Evolutionary conservation across 2,329 filamentous ascomycete genomes (phyloP).

Genomic region (Penicillium sp.): DNA sequence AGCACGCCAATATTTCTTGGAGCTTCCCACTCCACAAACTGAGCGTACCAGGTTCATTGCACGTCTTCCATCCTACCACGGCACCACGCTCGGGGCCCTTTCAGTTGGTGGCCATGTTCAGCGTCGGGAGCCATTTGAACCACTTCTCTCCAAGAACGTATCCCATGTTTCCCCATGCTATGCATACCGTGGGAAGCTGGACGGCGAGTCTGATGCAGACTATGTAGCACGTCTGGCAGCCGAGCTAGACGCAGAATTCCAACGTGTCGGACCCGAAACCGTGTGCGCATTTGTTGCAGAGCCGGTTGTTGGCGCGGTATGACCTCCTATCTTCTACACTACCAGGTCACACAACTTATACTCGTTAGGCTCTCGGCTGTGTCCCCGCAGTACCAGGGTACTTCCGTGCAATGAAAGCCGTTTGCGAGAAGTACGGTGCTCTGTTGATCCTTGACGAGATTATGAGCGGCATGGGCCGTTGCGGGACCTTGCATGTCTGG

Average conservation of each 20-base stretch:
- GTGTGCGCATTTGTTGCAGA: slow-evolving; percentile 74
- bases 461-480: slow-evolving; percentile 65
- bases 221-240: slow-evolving; percentile 62
- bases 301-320: slow-evolving; percentile 68
- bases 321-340: slow-evolving; percentile 24
- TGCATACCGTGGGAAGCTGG: slow-evolving; percentile 58
- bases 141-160: slow-evolving; percentile 57
- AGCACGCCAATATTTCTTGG: slow-evolving; percentile 64
- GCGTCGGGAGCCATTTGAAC: slow-evolving; percentile 62
- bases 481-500: slow-evolving; percentile 60
- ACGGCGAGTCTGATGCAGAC: slow-evolving; percentile 55
- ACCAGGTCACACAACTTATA: not conserved
- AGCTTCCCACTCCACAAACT: slow-evolving; percentile 54
- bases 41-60: slow-evolving; percentile 63
- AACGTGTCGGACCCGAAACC: slow-evolving; percentile 60
- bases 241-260: slow-evolving; percentile 69
- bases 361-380: slow-evolving; percentile 63
- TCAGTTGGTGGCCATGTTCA: slow-evolving; percentile 62
- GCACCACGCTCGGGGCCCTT: slow-evolving; percentile 64
- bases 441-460: slow-evolving; percentile 79
- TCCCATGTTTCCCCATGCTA: slow-evolving; percentile 67
- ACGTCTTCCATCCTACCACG: slow-evolving; percentile 67
- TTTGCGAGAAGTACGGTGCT: slow-evolving; percentile 71
- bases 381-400: slow-evolving; percentile 68
- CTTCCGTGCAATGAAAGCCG: slow-evolving; percentile 63